phyloP scores from a whole-genome alignment of 2,329 filamentous ascomycete species.

The Metarhizium guizhouense region DNA sequence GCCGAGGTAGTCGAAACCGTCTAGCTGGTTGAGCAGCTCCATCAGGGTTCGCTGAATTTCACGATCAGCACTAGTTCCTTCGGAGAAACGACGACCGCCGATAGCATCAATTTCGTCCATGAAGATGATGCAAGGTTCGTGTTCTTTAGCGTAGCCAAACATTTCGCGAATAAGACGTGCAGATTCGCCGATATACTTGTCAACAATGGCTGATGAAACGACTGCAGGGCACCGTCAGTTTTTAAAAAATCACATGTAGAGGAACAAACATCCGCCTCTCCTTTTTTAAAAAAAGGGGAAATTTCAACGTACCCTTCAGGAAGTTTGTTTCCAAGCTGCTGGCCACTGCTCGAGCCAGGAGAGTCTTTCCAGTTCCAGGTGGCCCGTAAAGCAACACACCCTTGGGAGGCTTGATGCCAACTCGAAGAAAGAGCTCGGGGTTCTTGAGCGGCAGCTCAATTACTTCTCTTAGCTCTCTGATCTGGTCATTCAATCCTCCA shows the following conservation, averaged over 20 bases:
- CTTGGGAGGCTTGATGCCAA: conserved; percentile 98
- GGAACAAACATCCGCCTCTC: no score
- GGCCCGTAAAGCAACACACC: conserved; percentile 93
- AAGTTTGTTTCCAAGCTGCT: conserved; percentile 98
- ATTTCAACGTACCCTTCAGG: conserved; percentile 63
- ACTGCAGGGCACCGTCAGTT: conserved; percentile 43
- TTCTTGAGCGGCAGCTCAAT: conserved; percentile 98
- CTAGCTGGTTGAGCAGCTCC: conserved; percentile 96
- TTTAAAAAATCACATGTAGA: background rate
- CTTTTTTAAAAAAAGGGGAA: background rate
- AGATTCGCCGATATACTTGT: conserved; percentile 99
- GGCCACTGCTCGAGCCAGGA: conserved; percentile 87
- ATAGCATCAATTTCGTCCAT: conserved; percentile 99
- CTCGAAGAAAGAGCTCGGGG: conserved; percentile 90
- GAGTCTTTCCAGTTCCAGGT: conserved; percentile 92
- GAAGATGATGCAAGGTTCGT: conserved; percentile 99
- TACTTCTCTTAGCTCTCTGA: conserved; percentile 91
- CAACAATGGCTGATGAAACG: conserved; percentile 96
- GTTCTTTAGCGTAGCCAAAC: conserved; percentile 99
- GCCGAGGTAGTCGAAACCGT: conserved; percentile 97
- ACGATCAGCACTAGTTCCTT: conserved; percentile 93
- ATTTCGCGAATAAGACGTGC: conserved; percentile 96
- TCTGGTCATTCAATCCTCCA: conserved; percentile 95
- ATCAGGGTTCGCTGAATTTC: conserved; percentile 98
- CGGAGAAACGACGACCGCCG: conserved; percentile 89